phyloP scores from a whole-genome alignment of 208 protist genomes.

The Crithidia expoeki region DNA sequence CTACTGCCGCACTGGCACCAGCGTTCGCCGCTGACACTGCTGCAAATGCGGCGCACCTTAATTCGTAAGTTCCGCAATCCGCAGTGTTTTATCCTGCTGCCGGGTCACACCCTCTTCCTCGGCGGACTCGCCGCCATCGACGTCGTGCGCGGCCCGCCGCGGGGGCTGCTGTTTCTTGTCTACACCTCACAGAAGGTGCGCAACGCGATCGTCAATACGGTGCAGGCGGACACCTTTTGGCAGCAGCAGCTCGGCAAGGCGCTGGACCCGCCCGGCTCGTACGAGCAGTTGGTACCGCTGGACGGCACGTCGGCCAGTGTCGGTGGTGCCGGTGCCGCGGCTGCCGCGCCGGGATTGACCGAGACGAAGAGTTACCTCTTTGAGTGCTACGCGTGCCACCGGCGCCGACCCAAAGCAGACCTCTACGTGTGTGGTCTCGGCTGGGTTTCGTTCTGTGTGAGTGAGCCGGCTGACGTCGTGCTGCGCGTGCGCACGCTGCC shows the following conservation, averaged over 20 bases:
- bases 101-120: constrained; percentile 87
- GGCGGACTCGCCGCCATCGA: constrained; percentile 86
- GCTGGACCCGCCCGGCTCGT: constrained; percentile 77
- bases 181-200: constrained; percentile 90
- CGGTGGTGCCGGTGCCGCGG: too few relatives aligned
- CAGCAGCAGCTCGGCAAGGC: constrained; percentile 79
- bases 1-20: constrained; percentile 89
- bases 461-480: constrained; percentile 81
- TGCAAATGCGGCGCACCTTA: constrained; percentile 89
- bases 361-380: constrained; percentile 87
- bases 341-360: constrained; percentile 46
- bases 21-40: constrained; percentile 78
- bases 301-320: constrained; percentile 8
- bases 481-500: constrained; percentile 90
- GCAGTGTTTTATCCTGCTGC: constrained; percentile 84
- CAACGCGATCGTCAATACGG: constrained; percentile 80
- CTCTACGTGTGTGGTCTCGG: constrained; percentile 90
- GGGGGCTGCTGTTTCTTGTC: constrained; percentile 83
- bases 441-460: constrained; percentile 87
- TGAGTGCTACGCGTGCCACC: constrained; percentile 85
- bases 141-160: constrained; percentile 76
- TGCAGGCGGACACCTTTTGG: constrained; percentile 82
- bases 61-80: constrained; percentile 88
- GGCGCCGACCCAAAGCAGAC: constrained; percentile 84
- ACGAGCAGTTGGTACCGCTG: constrained; percentile 74